Evolutionary conservation across 306 rosid genomes (phyloP), one percentile per base, ranked within the genome.

Genomic region (Pterocarpus macrocarpus): DNA sequence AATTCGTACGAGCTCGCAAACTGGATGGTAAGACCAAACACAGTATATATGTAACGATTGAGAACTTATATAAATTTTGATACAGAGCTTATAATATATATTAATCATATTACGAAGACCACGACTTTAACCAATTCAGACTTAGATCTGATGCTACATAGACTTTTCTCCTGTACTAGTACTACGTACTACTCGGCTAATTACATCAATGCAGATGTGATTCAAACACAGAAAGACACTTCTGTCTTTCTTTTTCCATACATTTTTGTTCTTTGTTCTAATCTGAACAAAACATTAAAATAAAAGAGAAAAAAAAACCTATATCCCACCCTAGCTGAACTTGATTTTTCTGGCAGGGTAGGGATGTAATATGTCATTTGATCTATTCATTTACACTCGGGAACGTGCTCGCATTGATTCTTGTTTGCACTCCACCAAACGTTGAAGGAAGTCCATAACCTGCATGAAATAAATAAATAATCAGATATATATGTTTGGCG

Each of bases 401-500:
- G 87, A 81, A 32, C 77, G 89, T 79, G 90, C 32, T 71, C 84
- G 47, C 39, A 79, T 17, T 15, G 89, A 74, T 39, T 68, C 77
- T 79, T 74, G 83, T 74, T 93, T 89, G 94, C 92, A 89, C 67
- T 85, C 88, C 28, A 86, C 97, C 82, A 93, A 82, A 69, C 92
- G 90, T 65, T 86, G 88, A 77, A 93, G 94, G 71, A 93, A 93
- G 39, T 88, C 92, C 96, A 84, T 91, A 10, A 93, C 97, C 97
- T 93, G 81, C 58, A 83, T 75, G 50, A 78, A 64, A 69, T 55
- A 13, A 82, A 56, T 66, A 45, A 36, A 22, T 56, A 22, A 38
- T 39, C 14, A 41, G 4, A 50, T 55, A 12, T 55, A 8, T 66
- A 57, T 77, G 47, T 43, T 72, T 47, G 50, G 73, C 70, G 71